Percentiles rank a stretch among this genome's conserved stretches.
Conservation (phyloP, 495 filamentous ascomycete species). For the Neurospora tetraspora region DNA sequence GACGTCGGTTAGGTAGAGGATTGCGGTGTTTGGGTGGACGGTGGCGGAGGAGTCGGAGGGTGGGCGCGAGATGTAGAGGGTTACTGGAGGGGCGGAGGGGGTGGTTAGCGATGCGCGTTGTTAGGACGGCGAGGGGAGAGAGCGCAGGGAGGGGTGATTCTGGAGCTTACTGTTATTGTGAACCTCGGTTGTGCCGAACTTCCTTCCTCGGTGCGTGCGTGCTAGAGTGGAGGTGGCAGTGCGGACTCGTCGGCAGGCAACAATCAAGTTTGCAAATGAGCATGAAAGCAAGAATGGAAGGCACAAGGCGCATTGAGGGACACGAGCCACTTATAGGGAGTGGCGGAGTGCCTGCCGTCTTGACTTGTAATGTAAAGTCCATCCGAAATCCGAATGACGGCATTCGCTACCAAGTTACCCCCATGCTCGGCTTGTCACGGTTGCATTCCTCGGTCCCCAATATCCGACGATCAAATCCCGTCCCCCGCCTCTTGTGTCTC, state of each 20-base stretch:
- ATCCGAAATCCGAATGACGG: background rate
- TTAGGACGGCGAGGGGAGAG: background rate
- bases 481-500: background rate
- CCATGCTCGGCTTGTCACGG: background rate
- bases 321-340: background rate
- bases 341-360: too few species aligned
- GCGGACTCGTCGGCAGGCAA: background rate
- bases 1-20: constrained; percentile 49
- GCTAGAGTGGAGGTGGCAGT: background rate
- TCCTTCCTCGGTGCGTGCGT: too few species aligned
- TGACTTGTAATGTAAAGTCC: too few species aligned
- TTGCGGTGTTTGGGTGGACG: constrained; percentile 32
- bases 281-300: background rate
- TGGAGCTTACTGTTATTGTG: constrained; percentile 18
- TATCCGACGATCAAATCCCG: background rate
- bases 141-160: background rate
- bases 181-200: constrained; percentile 17
- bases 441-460: background rate
- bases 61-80: constrained; percentile 28
- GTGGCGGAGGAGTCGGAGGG: constrained; percentile 23
- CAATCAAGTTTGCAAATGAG: background rate
- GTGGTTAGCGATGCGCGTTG: background rate
- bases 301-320: background rate
- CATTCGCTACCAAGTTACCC: background rate
- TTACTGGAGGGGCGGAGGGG: constrained; percentile 14